Conservation (phyloP, 2,329 filamentous ascomycete genomes). For the Verticillium albo-atrum region DNA sequence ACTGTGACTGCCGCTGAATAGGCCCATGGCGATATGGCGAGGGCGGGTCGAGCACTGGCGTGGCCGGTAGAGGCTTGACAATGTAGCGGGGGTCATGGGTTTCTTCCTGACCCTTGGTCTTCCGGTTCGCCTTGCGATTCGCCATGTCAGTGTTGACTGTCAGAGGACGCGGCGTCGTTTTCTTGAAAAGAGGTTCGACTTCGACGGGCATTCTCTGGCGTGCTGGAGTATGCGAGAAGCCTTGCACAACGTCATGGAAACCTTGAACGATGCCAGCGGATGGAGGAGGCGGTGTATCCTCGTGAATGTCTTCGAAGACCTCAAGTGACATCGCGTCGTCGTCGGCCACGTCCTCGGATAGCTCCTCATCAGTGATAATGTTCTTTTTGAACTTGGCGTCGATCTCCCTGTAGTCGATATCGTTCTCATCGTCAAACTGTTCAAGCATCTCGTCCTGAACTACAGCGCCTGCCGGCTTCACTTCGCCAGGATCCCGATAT, state of each 20-base stretch:
- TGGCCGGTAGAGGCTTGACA: slow-evolving; percentile 6
- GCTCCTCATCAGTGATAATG: too few species aligned
- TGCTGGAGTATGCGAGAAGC: neutral
- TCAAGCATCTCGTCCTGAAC: neutral
- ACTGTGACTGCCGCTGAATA: neutral
- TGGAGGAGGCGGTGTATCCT: neutral
- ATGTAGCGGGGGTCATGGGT: neutral
- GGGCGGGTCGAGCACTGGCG: slow-evolving; percentile 1
- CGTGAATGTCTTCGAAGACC: too few species aligned
- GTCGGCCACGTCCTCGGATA: too few species aligned
- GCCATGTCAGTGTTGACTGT: neutral
- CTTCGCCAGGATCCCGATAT: too few species aligned
- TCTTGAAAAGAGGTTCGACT: neutral
- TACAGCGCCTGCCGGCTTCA: too few species aligned
- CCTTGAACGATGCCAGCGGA: neutral
- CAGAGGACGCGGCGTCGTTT: neutral
- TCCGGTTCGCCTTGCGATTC: neutral
- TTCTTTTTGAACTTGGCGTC: too few species aligned
- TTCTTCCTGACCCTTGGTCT: slow-evolving; percentile 20
- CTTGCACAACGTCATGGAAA: neutral
- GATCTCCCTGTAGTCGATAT: neutral
- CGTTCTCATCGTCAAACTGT: neutral
- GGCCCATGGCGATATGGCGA: neutral
- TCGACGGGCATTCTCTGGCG: neutral
- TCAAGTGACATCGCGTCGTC: too few species aligned